Conservation (phyloP, 2,329 filamentous ascomycete genomes). For the Fusarium mexicanum region DNA sequence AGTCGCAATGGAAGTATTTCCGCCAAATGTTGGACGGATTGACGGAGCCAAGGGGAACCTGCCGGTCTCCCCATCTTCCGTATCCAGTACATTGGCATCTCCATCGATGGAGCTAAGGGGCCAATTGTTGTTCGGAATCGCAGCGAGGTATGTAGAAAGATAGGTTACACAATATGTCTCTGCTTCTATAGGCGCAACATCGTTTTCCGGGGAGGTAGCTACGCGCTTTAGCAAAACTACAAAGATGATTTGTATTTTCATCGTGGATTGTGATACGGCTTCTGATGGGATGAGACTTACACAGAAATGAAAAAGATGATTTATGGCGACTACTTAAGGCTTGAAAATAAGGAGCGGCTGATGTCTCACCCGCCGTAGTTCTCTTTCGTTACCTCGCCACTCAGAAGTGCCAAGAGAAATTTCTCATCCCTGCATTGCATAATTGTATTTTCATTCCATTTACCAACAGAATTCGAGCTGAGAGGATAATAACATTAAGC, state of each 20-base stretch:
- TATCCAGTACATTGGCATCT: neutral
- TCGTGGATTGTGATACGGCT: accelerated
- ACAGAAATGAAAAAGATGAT: accelerated
- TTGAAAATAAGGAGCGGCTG: neutral
- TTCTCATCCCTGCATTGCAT: neutral
- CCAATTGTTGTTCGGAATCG: neutral
- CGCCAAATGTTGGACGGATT: accelerated
- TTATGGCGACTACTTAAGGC: neutral
- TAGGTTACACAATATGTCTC: neutral
- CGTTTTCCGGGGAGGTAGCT: neutral
- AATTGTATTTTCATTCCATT: neutral
- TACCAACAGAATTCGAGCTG: neutral
- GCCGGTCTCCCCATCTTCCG: accelerated
- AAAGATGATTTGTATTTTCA: accelerated
- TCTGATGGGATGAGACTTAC: neutral
- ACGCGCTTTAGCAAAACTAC: accelerated
- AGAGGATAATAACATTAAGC: accelerated
- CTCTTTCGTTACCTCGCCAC: neutral
- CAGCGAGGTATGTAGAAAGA: neutral
- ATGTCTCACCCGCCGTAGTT: neutral
- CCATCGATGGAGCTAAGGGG: neutral
- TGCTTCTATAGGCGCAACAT: neutral
- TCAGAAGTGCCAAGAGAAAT: accelerated
- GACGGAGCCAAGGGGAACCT: neutral
- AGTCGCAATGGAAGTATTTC: neutral